Percentiles rank a stretch among this genome's conserved stretches.
phyloP scores from a whole-genome alignment of 2,329 filamentous ascomycete genomes.

The Aspergillus sergii region DNA sequence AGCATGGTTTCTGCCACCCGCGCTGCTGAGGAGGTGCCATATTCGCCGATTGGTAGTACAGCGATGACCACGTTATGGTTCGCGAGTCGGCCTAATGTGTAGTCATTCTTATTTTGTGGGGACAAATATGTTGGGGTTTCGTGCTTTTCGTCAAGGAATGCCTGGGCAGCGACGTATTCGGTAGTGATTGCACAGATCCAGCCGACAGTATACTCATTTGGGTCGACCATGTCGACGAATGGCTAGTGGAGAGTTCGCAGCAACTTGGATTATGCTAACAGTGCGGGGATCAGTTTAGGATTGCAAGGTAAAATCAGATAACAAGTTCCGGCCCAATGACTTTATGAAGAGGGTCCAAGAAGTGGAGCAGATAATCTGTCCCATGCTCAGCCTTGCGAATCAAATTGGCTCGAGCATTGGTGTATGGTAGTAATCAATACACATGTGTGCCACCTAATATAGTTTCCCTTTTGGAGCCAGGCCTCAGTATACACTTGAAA shows the following conservation, averaged over 20 bases:
- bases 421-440: neutral
- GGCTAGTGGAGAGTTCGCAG: neutral
- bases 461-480: neutral
- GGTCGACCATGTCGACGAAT: neutral
- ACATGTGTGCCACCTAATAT: neutral
- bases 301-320: neutral
- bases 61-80: conserved; percentile 24
- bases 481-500: neutral
- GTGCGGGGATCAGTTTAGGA: neutral
- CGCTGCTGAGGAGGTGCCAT: neutral
- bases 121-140: conserved; percentile 19
- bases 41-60: neutral
- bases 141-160: conserved; percentile 46
- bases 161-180: conserved; percentile 43
- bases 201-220: conserved; percentile 42
- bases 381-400: neutral
- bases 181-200: conserved; percentile 48
- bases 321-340: neutral
- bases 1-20: neutral
- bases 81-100: conserved; percentile 31
- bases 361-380: neutral
- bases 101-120: conserved; percentile 30
- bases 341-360: neutral
- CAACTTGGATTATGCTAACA: neutral
- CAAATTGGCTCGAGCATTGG: neutral